Base-by-base conservation (phyloP, 768 basidiomycete genomes). In the Leccinum olivaceopallidum region DNA sequence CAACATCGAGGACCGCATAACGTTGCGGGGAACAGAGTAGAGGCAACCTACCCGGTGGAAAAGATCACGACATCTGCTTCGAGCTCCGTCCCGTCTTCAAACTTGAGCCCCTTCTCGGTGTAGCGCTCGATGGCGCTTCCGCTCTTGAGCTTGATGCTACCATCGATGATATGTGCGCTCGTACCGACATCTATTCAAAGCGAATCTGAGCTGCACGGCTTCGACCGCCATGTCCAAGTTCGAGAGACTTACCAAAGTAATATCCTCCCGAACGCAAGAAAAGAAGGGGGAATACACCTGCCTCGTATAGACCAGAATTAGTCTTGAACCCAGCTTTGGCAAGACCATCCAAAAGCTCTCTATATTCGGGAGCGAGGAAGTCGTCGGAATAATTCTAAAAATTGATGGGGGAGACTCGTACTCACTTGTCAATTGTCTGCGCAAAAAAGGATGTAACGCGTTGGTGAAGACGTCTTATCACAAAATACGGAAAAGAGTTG, bases 111-210 rank as follows among this genome's bases (percentile, higher is more conserved):
- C 13, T 67, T 64, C 55, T 69, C 57, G 0, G 74, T 77, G 63
- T 76, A 77, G 1, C 61, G 53, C 44, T 68, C 63, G 56, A 76
- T 72, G 2, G 62, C 51, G 10, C 73, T 68, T 24, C 80, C 82
- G 63, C 71, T 77, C 73, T 81, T 83, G 69, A 85, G 63, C 63
- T 81, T 81, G 73, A 85, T 83, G 49, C 77, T 74, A 16, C 83
- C 81, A 22, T 80, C 68, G 22, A 75, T 75, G 63, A 83, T 78
- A 55, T 78, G 71, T 55, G 77, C 73, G 55, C 78, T 77, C 1
- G 79, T 78, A 10, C 80, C 81, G 8, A 66, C 64, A n/a, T 75
- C 76, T 76, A 47, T 53, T 18, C 6, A 26, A 4, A n/a, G 7
- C 50, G 3, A 55, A 28, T 47, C n/a, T 47, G n/a, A 20, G 44